phyloP scores from a whole-genome alignment of 352 stramenopile genomes.

The Globisporangium uncinulatum region DNA sequence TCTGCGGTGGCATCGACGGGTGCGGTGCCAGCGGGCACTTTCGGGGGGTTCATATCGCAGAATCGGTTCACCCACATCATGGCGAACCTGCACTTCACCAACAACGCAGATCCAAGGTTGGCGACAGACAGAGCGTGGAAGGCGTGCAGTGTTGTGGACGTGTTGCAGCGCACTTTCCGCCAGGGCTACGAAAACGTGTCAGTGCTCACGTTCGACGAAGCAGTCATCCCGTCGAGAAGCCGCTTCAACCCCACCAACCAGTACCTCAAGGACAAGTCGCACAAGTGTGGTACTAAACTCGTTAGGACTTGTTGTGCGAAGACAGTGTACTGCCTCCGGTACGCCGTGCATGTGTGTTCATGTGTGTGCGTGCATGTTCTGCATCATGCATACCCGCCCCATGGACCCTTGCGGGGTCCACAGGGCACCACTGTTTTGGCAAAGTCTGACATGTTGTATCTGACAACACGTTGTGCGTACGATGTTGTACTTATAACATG shows the following conservation, averaged over 20 bases:
- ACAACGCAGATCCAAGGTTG: not conserved
- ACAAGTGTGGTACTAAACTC: not conserved
- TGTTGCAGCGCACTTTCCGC: slow-evolving; percentile 3
- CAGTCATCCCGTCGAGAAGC: not conserved
- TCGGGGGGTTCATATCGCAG: not conserved
- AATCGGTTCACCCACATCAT: slow-evolving; percentile 3
- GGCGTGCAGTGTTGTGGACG: slow-evolving; percentile 1
- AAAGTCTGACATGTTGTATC: not conserved
- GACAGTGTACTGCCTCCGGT: not conserved
- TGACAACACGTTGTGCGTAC: not conserved
- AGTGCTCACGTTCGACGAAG: not conserved
- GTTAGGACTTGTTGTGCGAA: not conserved
- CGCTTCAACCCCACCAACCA: not conserved
- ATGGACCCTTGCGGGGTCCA: too few relatives aligned
- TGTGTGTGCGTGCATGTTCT: not conserved
- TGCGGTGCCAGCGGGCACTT: slow-evolving; percentile 1
- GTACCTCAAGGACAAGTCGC: not conserved
- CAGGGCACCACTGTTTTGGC: too few relatives aligned
- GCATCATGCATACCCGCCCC: not conserved
- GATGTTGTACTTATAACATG: not conserved
- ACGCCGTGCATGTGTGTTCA: not conserved
- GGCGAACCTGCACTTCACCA: slow-evolving; percentile 7
- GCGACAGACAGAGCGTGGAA: slow-evolving; percentile 1
- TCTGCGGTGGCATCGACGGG: not conserved
- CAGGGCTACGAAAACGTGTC: not conserved